Evolutionary conservation across 371 early-diverging fungal species (phyloP).

Genomic region (Mortierella sp.): DNA sequence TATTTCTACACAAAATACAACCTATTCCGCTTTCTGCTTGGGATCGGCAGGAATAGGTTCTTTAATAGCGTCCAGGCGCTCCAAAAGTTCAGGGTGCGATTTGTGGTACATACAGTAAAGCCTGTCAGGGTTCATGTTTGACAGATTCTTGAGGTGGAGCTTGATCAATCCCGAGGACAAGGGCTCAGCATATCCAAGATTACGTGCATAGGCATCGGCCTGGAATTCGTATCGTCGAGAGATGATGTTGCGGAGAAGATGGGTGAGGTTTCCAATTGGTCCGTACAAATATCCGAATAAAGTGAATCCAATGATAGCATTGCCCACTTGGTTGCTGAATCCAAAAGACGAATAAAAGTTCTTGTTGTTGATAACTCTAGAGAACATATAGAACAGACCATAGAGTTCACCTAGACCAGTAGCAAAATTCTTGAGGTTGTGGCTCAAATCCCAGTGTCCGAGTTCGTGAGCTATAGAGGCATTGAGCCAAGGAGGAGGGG

Average conservation of each 20-base stretch:
- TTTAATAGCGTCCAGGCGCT: conserved; percentile 83
- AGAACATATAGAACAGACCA: conserved; percentile 87
- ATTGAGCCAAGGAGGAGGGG: background rate
- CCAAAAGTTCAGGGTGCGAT: conserved; percentile 95
- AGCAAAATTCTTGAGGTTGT: conserved; percentile 81
- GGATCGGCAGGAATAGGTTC: background rate
- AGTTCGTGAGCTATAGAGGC: conserved; percentile 86
- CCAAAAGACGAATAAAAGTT: conserved; percentile 88
- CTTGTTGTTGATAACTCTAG: conserved; percentile 75
- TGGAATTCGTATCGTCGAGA: conserved; percentile 94
- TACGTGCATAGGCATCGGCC: conserved; percentile 95
- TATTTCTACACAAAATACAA: too few species aligned
- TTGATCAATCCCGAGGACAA: conserved; percentile 91
- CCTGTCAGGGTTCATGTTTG: conserved; percentile 90
- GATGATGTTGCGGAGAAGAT: conserved; percentile 83
- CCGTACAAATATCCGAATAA: conserved; percentile 86
- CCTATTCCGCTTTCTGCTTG: too few species aligned
- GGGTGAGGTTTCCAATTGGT: conserved; percentile 83
- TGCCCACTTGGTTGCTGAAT: conserved; percentile 69
- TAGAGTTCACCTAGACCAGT: conserved; percentile 86
- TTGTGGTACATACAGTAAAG: conserved; percentile 95
- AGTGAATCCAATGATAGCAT: conserved; percentile 88
- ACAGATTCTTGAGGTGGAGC: conserved; percentile 92
- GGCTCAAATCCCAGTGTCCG: conserved; percentile 96
- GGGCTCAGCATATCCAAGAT: conserved; percentile 84